Percentiles rank a stretch among this genome's conserved stretches.
These are phyloP conservation scores for Exophiala lecanii-corni DNA, from an alignment of 2,329 filamentous ascomycete genomes.

Conservation along the genomic window DNA sequence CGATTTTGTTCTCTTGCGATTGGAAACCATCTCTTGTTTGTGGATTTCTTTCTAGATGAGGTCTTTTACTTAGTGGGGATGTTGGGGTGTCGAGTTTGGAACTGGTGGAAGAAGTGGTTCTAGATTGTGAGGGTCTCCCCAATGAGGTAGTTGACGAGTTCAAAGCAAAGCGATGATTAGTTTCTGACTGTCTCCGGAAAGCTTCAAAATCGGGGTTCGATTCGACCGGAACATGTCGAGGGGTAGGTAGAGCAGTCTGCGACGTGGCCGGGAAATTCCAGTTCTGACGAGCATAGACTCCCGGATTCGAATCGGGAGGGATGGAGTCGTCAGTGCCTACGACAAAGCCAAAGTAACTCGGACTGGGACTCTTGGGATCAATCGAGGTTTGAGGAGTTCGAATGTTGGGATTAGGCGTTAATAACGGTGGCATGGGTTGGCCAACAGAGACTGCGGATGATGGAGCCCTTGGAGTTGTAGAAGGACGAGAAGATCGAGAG, in stretches of 20 bases:
- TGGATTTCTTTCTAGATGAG: constrained; percentile 9
- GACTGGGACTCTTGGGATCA: constrained; percentile 50
- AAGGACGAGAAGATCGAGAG: constrained; percentile 27
- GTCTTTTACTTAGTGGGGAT: constrained; percentile 15
- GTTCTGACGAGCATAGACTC: constrained; percentile 60
- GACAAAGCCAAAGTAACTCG: constrained; percentile 81
- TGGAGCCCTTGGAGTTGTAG: constrained; percentile 51
- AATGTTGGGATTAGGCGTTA: constrained; percentile 38
- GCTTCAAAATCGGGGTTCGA: constrained; percentile 78
- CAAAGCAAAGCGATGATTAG: constrained; percentile 16
- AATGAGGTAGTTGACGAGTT: constrained; percentile 9
- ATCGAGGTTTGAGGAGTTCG: constrained; percentile 39
- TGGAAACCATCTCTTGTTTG: constrained; percentile 12
- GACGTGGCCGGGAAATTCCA: constrained; percentile 71
- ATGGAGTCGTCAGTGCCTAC: constrained; percentile 56
- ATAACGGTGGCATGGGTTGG: constrained; percentile 50
- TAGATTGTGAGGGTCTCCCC: constrained; percentile 16
- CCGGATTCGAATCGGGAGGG: constrained; percentile 56
- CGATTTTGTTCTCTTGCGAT: constrained; percentile 7
- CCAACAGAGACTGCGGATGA: constrained; percentile 51
- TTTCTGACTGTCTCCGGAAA: constrained; percentile 68
- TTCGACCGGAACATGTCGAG: constrained; percentile 66
- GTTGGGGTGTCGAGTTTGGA: constrained; percentile 5
- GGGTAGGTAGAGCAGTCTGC: constrained; percentile 64
- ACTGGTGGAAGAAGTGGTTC: constrained; percentile 12